Base-by-base conservation (phyloP, 176 grass and related monocot species). In the Oryza punctata region DNA sequence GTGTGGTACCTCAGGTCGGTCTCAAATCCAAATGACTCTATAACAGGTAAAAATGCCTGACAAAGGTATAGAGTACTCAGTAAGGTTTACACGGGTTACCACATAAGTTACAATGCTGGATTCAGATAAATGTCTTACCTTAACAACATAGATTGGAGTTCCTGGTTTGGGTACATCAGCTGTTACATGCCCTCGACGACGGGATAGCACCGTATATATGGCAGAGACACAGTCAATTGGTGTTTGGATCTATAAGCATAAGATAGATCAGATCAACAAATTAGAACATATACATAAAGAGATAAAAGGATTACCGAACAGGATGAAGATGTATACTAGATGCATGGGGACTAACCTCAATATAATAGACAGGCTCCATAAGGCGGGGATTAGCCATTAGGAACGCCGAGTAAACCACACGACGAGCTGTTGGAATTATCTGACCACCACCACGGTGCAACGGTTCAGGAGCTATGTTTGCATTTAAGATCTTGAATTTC, bases 11-110 rank as follows among this genome's bases (percentile, higher is more conserved):
- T 86, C 69, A 99, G 90, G 75, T 96, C 93, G 27, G 96, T 99
- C 88, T 96, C 93, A 82, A 96, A 99, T 73, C 96, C 96, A 96
- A 99, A 99, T 15, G 96, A 96, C 82, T 99, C 93, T 70, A 99
- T 94, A 72, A 99, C 96, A 9, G 96, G 96, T 82, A 99, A 89
- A 90, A 94, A 99, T 80, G 96, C 96, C 96, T 94, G 82, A 35
- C 49, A 78, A 82, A 79, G 21, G 41, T 41, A 60, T 29, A 32
- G 7, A 21, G n/a, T 63, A 84, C 52, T 28, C 30, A 77, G 40
- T 69, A 60, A 19, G 21, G 67, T 14, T 75, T 67, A 65, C 21
- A 61, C 38, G 63, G 63, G 3, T 66, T 81, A 41, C 32, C 74
- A 30, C 32, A 46, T n/a, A 77, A 78, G 54, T 12, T 61, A 75